Percentiles rank a stretch among this genome's conserved stretches.
Evolutionary conservation across 2,329 filamentous ascomycete species (phyloP).

Genomic region (Trichoderma atroviride): DNA sequence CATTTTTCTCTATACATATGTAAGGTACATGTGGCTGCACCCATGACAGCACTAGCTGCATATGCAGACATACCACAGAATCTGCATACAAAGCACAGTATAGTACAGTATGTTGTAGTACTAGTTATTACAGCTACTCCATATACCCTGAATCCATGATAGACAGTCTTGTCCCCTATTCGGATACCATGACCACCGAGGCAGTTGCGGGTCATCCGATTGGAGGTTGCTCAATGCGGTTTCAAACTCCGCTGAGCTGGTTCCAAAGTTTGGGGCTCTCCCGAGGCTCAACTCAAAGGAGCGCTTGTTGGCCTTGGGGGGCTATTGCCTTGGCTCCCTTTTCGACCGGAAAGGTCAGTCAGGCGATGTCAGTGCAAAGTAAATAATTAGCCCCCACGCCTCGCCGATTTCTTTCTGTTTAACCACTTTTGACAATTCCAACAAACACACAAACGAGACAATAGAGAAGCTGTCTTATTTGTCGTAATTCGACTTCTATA

Average conservation of each 20-base stretch:
- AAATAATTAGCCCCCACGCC: constrained; percentile 18
- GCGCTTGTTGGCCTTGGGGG: not conserved
- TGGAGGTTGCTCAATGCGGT: not conserved
- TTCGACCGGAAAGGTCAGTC: not conserved
- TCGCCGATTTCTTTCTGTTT: not conserved
- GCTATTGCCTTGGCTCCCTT: not conserved
- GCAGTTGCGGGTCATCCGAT: constrained; percentile 4
- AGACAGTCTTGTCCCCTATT: not conserved
- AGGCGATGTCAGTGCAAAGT: constrained; percentile 2
- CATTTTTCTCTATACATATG: not conserved
- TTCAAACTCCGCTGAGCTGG: constrained; percentile 16
- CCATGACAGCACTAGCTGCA: not conserved
- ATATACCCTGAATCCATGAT: not conserved
- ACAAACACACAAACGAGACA: not conserved
- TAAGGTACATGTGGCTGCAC: not conserved
- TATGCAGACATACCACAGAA: not conserved
- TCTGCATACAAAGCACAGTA: not conserved
- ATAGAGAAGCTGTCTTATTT: not conserved
- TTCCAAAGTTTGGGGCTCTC: not conserved
- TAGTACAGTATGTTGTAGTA: not conserved
- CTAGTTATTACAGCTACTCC: not conserved
- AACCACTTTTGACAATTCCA: not conserved
- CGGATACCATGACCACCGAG: not conserved
- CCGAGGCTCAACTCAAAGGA: constrained; percentile 22
- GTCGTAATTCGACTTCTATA: not conserved